Evolutionary conservation across 345 rosid genomes (phyloP), one percentile per base, ranked within the genome.

Genomic region (Aethionema arabicum): DNA sequence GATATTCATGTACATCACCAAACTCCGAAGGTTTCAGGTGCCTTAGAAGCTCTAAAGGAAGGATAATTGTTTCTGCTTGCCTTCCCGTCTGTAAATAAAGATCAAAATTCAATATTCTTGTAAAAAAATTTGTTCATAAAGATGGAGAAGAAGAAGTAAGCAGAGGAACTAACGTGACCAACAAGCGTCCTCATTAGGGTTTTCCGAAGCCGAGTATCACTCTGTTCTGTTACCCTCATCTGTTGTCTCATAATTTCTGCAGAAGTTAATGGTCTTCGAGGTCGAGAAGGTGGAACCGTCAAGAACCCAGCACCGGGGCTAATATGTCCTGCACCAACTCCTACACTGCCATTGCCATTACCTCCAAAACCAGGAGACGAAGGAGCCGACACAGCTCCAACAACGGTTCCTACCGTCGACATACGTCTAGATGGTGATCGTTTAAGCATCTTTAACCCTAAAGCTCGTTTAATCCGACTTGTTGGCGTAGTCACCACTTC

Each of bases 221-320:
- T 80, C 33, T 83, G 91, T 78, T 93, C 99, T 13, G 95, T 84
- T 8, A 93, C 97, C 61, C 74, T 65, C 99, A 90, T 90, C 40
- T 93, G 97, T 63, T 80, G 79, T 69, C 92, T 85, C 96, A 93
- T 90, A 52, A 93, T 83, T 84, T 93, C 99, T 0, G 95, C 99
- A 4, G 95, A 85, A 1, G 97, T 90, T 58, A 87, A 54, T 0
- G 93, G 99, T 63, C 97, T 53, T 56, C 84, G 63, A 2, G 90
- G 82, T 45, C 91, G 76, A 33, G 74, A 38, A 8, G 63, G 35
- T 4, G 75, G 77, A 21, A 78, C 62, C 5, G 88, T 87, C 15
- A 70, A 52, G 74, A 74, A 80, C 8, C 74, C 79, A 1, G 50
- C 12, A 0, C 43, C 72, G 0, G 81, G 80, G 70, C 82, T 74